A percentile compares a stretch with the other conserved stretches of the same genome.
Evolutionary conservation across 2,329 filamentous ascomycete species (phyloP).

Genomic region (Alternaria gaisen): DNA sequence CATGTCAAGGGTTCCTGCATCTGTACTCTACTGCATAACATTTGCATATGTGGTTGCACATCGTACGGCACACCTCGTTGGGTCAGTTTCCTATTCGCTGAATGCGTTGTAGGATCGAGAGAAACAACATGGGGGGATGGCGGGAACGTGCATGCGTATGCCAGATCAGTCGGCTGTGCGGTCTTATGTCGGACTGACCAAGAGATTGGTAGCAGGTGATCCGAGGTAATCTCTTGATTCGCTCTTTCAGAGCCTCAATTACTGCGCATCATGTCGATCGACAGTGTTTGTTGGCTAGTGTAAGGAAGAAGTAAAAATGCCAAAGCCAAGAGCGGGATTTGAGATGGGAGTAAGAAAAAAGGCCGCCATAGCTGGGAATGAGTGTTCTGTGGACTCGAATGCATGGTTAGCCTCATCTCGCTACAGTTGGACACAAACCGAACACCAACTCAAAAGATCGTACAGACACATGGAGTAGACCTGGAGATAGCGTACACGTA

Average conservation of each 20-base stretch:
- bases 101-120: background rate
- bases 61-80: background rate
- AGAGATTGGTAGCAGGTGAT: background rate
- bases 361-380: background rate
- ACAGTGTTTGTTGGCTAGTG: background rate
- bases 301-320: background rate
- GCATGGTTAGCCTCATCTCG: background rate
- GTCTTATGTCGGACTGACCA: slow-evolving; percentile 3
- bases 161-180: background rate
- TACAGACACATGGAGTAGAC: background rate
- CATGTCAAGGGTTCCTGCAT: background rate
- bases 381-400: background rate
- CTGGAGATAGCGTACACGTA: background rate
- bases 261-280: background rate
- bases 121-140: background rate
- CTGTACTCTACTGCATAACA: background rate
- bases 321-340: background rate
- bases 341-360: background rate
- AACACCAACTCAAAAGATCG: background rate
- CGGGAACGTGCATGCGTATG: background rate
- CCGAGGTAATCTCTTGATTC: background rate
- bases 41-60: background rate
- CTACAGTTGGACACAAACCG: background rate
- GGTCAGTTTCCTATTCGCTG: background rate
- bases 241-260: background rate